Evolutionary conservation across 163 green algal species (phyloP), one percentile per base, ranked within the genome.

Genomic region (Scenedesmus sp.): DNA sequence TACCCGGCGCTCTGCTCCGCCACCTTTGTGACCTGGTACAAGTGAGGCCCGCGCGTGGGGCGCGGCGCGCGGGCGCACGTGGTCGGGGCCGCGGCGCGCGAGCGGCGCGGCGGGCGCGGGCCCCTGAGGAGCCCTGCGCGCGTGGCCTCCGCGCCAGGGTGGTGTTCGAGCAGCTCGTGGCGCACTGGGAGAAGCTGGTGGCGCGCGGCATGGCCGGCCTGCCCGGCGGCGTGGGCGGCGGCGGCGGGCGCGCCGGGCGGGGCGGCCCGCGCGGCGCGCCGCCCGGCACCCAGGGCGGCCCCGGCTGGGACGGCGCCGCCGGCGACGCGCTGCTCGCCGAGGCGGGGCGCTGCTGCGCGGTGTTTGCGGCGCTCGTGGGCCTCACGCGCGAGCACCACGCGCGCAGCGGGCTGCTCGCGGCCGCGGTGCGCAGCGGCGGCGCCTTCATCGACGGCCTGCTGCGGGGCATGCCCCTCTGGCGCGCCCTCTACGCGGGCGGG

Each of bases 1-100:
- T 81, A 69, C 34, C 47, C 74, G 22, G 60, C 74, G 36, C 62
- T 81, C 24, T 81, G 74, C 74, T 65, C 50, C 4, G 74, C 74
- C 47, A 81, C 74, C 4, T 63, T 75, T 2, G 4, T 58, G 9
- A 66, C 62, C 36, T 81, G 74, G 74, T 81, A 81, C 62, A 81
- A 64, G 75, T 82, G 44, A 60, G 63, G 31, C n/a, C n/a, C n/a
- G n/a, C n/a, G n/a, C n/a, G n/a, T n/a, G n/a, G n/a, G n/a, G n/a
- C n/a, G n/a, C n/a, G n/a, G n/a, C n/a, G n/a, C n/a, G n/a, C n/a
- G n/a, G n/a, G n/a, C n/a, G n/a, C n/a, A n/a, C n/a, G n/a, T n/a
- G n/a, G n/a, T n/a, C n/a, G n/a, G n/a, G n/a, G n/a, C n/a, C n/a
- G n/a, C n/a, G n/a, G n/a, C n/a, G n/a, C n/a, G n/a, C n/a, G n/a